Evolutionary conservation across 768 basidiomycete genomes (phyloP).

Genomic region (Albatrellus ellisii): DNA sequence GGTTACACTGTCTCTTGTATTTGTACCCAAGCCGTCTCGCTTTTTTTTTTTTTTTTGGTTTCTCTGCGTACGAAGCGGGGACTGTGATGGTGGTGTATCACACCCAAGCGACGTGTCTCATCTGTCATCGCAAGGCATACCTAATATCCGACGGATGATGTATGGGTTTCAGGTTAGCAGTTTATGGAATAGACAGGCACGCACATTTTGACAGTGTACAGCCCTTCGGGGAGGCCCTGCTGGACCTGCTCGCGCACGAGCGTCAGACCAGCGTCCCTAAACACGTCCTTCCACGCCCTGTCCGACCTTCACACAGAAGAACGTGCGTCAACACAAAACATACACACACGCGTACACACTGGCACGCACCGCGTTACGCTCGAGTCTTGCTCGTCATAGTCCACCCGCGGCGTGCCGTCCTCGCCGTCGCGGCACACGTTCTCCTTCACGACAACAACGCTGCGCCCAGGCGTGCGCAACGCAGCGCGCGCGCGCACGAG

Average conservation of each 20-base stretch:
- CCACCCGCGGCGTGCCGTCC: constrained; percentile 34
- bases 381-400: constrained; percentile 81
- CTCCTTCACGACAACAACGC: constrained; percentile 84
- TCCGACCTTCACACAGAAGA: constrained; percentile 49
- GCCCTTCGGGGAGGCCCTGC: constrained; percentile 64
- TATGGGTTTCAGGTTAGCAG: background rate
- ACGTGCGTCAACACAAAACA: background rate
- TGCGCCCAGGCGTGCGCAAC: constrained; percentile 31
- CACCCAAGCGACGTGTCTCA: too few species aligned
- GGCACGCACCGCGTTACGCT: constrained; percentile 66
- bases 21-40: too few species aligned
- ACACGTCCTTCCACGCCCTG: constrained; percentile 64
- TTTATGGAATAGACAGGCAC: constrained; percentile 15
- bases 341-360: background rate
- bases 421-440: constrained; percentile 59
- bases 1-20: too few species aligned
- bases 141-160: constrained; percentile 18
- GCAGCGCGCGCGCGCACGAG: constrained; percentile 49
- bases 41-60: too few species aligned
- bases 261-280: constrained; percentile 57
- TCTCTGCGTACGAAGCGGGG: too few species aligned
- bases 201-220: constrained; percentile 83
- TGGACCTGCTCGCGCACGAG: constrained; percentile 70
- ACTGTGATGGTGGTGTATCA: too few species aligned
- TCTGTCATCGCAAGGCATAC: constrained; percentile 40